Evolutionary conservation across 352 stramenopile species (phyloP).

Genomic region (Nothophytophthora sp.): DNA sequence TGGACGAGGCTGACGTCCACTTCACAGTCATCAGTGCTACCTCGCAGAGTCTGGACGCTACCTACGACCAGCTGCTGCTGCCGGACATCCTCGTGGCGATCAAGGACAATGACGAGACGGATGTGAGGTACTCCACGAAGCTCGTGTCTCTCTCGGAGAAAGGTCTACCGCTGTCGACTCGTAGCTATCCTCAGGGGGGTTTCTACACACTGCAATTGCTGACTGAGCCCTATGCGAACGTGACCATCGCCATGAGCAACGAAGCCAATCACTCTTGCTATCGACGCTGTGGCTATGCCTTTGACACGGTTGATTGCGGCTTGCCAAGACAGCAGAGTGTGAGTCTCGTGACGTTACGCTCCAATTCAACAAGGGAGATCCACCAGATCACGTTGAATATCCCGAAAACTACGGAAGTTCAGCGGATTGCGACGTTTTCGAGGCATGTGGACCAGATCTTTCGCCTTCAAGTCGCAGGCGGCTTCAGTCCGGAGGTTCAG

Average conservation of each 20-base stretch:
- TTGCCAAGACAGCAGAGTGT: slow-evolving; percentile 73
- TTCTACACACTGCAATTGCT: slow-evolving; percentile 51
- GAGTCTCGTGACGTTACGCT: slow-evolving; percentile 46
- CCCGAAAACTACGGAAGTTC: slow-evolving; percentile 58
- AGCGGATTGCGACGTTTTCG: slow-evolving; percentile 57
- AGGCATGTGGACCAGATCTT: slow-evolving; percentile 64
- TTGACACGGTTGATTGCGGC: slow-evolving; percentile 50
- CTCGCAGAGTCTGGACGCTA: slow-evolving; percentile 42
- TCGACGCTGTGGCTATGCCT: slow-evolving; percentile 66
- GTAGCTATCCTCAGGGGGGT: slow-evolving; percentile 23
- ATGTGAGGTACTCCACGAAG: slow-evolving; percentile 52
- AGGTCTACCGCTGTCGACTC: background rate
- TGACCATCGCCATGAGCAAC: slow-evolving; percentile 81
- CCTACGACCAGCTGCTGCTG: slow-evolving; percentile 63
- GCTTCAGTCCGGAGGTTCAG: slow-evolving; percentile 48
- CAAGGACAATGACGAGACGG: slow-evolving; percentile 63
- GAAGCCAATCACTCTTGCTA: slow-evolving; percentile 66
- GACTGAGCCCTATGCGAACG: slow-evolving; percentile 69
- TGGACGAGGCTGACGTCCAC: slow-evolving; percentile 72
- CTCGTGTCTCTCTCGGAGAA: slow-evolving; percentile 45
- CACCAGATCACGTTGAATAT: slow-evolving; percentile 56
- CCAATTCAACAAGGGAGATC: slow-evolving; percentile 66
- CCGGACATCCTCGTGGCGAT: slow-evolving; percentile 67
- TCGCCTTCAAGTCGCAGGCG: slow-evolving; percentile 39
- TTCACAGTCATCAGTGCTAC: slow-evolving; percentile 51